A percentile compares a stretch with the other conserved stretches of the same genome.
Evolutionary conservation across 129 eudicot species (phyloP).

Genomic region (Pseudognaphalium luteoalbum): DNA sequence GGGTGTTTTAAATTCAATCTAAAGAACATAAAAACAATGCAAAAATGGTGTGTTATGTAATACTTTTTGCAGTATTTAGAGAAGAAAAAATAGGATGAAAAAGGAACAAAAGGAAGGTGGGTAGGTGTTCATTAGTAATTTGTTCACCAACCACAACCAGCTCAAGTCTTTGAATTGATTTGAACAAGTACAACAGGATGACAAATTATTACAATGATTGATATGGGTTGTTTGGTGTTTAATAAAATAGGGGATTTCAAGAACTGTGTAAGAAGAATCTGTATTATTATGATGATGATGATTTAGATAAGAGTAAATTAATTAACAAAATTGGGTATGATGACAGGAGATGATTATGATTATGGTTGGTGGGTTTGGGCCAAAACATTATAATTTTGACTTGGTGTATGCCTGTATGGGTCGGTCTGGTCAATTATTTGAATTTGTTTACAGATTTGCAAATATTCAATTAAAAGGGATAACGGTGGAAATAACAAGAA

Average conservation of each 20-base stretch:
- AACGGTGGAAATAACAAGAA: no score
- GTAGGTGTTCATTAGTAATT: neutral
- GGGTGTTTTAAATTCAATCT: neutral
- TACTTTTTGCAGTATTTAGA: neutral
- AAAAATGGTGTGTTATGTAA: neutral
- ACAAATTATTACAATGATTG: no score
- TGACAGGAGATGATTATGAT: neutral
- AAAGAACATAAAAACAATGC: neutral
- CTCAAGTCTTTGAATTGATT: neutral
- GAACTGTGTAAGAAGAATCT: neutral
- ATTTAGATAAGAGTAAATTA: neutral
- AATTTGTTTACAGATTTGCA: neutral
- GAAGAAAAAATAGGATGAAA: neutral
- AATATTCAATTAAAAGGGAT: neutral
- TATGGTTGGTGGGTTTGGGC: neutral
- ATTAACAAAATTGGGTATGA: neutral
- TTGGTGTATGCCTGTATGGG: neutral
- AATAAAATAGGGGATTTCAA: neutral
- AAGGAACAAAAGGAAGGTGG: neutral
- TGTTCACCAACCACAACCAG: constrained; percentile 5
- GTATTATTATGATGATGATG: neutral
- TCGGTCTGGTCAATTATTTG: neutral
- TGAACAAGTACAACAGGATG: no score
- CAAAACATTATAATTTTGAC: neutral
- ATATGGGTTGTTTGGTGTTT: neutral